These are phyloP conservation scores for Tephrocybe sp. DNA, from an alignment of 768 basidiomycete species.

Conservation along the genomic window DNA sequence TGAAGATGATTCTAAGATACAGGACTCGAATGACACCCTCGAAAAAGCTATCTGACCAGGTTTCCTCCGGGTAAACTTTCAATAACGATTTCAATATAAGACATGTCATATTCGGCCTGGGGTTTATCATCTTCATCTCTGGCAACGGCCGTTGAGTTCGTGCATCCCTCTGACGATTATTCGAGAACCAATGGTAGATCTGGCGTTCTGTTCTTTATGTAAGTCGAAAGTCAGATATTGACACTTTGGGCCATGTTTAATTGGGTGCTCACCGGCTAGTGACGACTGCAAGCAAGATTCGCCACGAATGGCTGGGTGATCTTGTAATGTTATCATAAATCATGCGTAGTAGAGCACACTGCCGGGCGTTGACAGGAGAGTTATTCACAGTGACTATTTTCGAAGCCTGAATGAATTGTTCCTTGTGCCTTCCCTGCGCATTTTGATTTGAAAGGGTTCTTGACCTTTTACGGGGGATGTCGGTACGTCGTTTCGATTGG, in stretches of 20 bases:
- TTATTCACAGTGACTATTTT: conserved; percentile 48
- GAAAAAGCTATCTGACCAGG: conserved; percentile 62
- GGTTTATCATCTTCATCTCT: not conserved
- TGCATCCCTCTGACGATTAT: conserved; percentile 44
- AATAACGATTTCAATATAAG: too few relatives aligned
- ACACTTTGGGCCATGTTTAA: not conserved
- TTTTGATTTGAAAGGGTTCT: too few relatives aligned
- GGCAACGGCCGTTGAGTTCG: not conserved
- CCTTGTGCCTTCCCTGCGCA: conserved; percentile 33
- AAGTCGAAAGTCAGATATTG: too few relatives aligned
- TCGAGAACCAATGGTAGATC: conserved; percentile 70
- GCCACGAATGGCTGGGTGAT: conserved; percentile 64
- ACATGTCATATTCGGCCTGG: too few relatives aligned
- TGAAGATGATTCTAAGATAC: conserved; percentile 30
- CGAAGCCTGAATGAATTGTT: conserved; percentile 35
- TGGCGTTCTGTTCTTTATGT: conserved; percentile 52
- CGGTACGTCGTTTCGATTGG: too few relatives aligned
- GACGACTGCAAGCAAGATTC: conserved; percentile 56
- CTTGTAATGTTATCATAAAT: conserved; percentile 66
- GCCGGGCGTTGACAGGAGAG: conserved; percentile 56
- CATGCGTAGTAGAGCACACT: conserved; percentile 60
- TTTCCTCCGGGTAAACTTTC: conserved; percentile 40
- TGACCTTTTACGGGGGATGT: too few relatives aligned
- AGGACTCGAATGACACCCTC: conserved; percentile 62
- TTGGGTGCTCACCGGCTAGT: conserved; percentile 46